A percentile compares a stretch with the other conserved stretches of the same genome.
These are phyloP conservation scores for Fistulinella prunicolor DNA, from an alignment of 768 basidiomycete genomes.

Conservation along the genomic window DNA sequence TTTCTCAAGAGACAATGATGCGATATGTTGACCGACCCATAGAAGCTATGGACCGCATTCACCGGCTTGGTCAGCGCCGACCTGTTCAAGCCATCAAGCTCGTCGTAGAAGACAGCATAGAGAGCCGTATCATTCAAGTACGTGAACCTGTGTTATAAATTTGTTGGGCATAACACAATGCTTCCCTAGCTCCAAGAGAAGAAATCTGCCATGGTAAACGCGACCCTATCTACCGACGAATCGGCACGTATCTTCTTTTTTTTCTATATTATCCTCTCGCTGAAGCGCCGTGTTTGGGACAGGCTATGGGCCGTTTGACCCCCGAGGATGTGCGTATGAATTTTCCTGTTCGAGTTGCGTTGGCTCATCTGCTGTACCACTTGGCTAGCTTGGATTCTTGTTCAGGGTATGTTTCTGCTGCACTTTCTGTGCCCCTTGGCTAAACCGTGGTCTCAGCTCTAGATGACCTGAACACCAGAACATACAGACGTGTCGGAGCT, in stretches of 20 bases:
- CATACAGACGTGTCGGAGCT: too few relatives aligned
- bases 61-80: conserved; percentile 91
- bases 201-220: conserved; percentile 93
- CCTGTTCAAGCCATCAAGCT: conserved; percentile 93
- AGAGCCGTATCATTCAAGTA: conserved; percentile 89
- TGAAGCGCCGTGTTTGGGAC: conserved; percentile 7
- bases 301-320: conserved; percentile 93
- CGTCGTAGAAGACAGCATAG: conserved; percentile 94
- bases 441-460: conserved; percentile 15
- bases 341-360: background rate
- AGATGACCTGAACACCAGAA: conserved; percentile 1
- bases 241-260: conserved; percentile 45
- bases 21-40: conserved; percentile 16
- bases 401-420: conserved; percentile 40
- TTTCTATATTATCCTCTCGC: conserved; percentile 5
- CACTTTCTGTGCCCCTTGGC: background rate
- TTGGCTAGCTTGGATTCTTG: conserved; percentile 40
- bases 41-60: conserved; percentile 98
- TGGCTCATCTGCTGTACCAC: conserved; percentile 1
- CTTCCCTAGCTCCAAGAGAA: conserved; percentile 83
- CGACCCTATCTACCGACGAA: conserved; percentile 79
- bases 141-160: conserved; percentile 7
- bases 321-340: conserved; percentile 64
- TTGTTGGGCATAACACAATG: background rate
- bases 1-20: background rate